Base-by-base conservation (phyloP, 805 yeast species). In the Candida manassasensis region DNA sequence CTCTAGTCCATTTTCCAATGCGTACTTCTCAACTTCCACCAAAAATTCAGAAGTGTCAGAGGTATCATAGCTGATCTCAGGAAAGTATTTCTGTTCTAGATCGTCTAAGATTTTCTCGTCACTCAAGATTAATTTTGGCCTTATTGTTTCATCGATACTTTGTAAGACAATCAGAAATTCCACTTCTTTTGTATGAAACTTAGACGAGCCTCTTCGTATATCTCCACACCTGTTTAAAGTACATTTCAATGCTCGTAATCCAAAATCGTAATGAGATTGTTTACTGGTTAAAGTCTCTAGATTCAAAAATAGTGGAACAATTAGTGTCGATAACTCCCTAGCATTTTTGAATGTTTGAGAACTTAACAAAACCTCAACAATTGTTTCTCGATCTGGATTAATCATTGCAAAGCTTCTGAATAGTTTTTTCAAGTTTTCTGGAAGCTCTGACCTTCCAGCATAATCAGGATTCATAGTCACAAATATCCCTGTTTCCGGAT, bases 391-490 rank as follows among this genome's bases (percentile, higher is more conserved):
- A 44, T 90, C 95, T 0, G 97, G 94, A 21, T 62, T 61, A 3
- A 71, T 69, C 79, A 90, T 79, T 0, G 88, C 74, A 47, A 86
- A 79, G 9, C 81, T 75, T 37, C 95, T 64, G 57, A 89, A 90
- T 21, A 81, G 70, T 49, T 77, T 82, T 51, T 82, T 83, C 58
- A 90, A 62, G 50, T 89, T 90, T 38, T 89, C 95, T 0, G 97
- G 97, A 9, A 90, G 60, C 16, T 69, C 70, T 3, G 85, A 74
- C 53, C 97, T 75, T 0, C 97, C 97, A 9, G 77, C 77, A 50
- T 90, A 90, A 1, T 73, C 81, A 1, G 96, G 97, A 50, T 90
- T 90, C 84, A 88, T 82, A 0, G 97, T 90, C 2, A 90, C 78
- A 53, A 89, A 89, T 0, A 90, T 63, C 0, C 94, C 95, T 0